These are phyloP conservation scores for Diversispora epigaea DNA, from an alignment of 192 early-diverging fungal genomes.

Conservation along the genomic window DNA sequence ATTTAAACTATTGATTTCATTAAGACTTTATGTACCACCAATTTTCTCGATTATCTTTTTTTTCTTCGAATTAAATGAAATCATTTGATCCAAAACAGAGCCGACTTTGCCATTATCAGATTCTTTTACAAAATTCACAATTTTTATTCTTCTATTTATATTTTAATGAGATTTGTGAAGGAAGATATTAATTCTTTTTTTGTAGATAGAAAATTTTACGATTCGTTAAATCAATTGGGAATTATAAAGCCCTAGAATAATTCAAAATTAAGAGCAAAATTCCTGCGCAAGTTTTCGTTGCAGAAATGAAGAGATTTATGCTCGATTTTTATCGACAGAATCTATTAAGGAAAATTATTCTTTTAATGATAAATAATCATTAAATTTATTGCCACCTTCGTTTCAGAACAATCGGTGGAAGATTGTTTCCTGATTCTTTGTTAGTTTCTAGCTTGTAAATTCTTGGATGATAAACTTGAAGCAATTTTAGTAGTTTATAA, in stretches of 20 bases:
- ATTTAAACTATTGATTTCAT: too few species aligned
- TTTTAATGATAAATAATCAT: not conserved
- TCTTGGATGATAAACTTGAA: not conserved
- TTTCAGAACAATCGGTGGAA: not conserved
- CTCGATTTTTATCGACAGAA: constrained; percentile 14
- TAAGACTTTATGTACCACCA: too few species aligned
- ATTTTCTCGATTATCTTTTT: too few species aligned
- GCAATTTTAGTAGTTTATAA: not conserved
- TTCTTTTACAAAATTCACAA: too few species aligned
- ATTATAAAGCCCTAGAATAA: not conserved
- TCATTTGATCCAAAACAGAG: too few species aligned
- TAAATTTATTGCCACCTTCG: constrained; percentile 5
- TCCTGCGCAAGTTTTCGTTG: constrained; percentile 24
- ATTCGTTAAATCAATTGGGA: too few species aligned
- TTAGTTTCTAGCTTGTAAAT: constrained; percentile 15
- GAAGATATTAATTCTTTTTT: too few species aligned
- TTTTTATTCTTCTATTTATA: too few species aligned
- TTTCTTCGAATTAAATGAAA: too few species aligned
- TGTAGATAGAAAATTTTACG: too few species aligned
- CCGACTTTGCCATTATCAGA: too few species aligned
- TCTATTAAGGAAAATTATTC: not conserved
- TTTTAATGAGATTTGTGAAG: too few species aligned
- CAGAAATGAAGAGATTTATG: constrained; percentile 30
- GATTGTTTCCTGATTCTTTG: not conserved
- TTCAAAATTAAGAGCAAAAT: constrained; percentile 2